Base-by-base conservation (phyloP, 495 filamentous ascomycete genomes). In the Staphylotrichum tortipilum region DNA sequence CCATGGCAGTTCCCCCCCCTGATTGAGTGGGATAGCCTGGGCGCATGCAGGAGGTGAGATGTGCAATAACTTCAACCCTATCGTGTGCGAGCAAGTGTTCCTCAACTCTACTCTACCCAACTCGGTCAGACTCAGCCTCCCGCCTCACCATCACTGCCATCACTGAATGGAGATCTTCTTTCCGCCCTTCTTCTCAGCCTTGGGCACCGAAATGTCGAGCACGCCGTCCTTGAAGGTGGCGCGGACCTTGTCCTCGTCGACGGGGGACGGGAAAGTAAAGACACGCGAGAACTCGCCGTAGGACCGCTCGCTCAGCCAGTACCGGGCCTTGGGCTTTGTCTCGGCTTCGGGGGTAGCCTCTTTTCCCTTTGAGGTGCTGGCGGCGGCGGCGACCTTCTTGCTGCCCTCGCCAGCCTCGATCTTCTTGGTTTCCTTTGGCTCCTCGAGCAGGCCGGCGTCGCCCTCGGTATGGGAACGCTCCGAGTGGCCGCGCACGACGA, bases 291-390 rank as follows among this genome's bases (percentile, higher is more conserved):
- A 97, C 48, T 85, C 75, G 55, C 90, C 91, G 53, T 85, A 74
- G 3, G 72, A 80, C 58, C 90, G 82, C 77, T 97, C 91, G 12
- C 77, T 78, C 34, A 86, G 72, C 89, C 88, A 95, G 72, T 84
- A 95, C 67, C 79, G 82, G 59, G 69, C 67, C 4, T 28, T 19
- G 7, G 39, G 2, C 39, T 44, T 30, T 3, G 10, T 14, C 10
- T 33, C 38, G 26, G 42, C 33, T 15, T 52, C 49, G 18, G 47
- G n/a, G n/a, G n/a, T n/a, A 44, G 1, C 49, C 17, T 11, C 38
- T 46, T 31, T 53, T 40, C 10, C 14, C 21, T 3, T 44, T 44
- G n/a, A n/a, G n/a, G n/a, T n/a, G n/a, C n/a, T n/a, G 30, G 31
- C 17, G 2, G 15, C 10, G 19, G 36, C 24, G 4, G 26, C 19